A percentile compares a stretch with the other conserved stretches of the same genome.
Conservation (phyloP, 352 stramenopile genomes). For the Pythium dissotocum region DNA sequence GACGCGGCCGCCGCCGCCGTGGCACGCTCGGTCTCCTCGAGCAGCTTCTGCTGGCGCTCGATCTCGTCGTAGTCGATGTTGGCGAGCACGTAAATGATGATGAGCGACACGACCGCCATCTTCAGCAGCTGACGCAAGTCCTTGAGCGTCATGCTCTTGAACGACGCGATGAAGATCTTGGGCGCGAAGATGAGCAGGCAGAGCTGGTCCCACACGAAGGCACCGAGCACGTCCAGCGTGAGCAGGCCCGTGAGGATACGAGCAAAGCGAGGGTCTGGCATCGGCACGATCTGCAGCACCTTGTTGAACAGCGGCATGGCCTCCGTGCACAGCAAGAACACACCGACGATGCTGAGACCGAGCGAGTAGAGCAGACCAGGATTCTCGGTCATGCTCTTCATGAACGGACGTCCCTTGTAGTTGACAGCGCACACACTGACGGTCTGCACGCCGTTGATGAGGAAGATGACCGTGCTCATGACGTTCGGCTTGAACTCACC, state of each 20-base stretch:
- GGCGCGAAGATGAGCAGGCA: conserved; percentile 84
- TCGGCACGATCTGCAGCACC: conserved; percentile 91
- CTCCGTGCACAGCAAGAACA: conserved; percentile 92
- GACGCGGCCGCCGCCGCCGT: conserved; percentile 20
- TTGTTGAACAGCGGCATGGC: conserved; percentile 92
- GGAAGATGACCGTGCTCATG: conserved; percentile 98
- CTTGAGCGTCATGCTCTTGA: conserved; percentile 74
- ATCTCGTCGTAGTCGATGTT: conserved; percentile 92
- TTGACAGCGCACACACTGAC: conserved; percentile 99
- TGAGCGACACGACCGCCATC: conserved; percentile 79
- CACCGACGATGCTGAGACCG: conserved; percentile 79
- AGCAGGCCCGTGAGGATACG: conserved; percentile 80
- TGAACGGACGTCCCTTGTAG: conserved; percentile 98
- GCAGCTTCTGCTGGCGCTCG: conserved; percentile 82
- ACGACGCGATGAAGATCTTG: conserved; percentile 84
- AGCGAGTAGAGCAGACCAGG: conserved; percentile 93
- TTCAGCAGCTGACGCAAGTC: conserved; percentile 83
- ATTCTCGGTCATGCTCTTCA: conserved; percentile 97
- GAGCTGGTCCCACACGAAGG: conserved; percentile 86
- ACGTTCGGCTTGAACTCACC: conserved; percentile 97
- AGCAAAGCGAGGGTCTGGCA: conserved; percentile 86
- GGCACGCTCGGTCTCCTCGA: conserved; percentile 52
- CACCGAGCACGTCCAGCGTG: conserved; percentile 82
- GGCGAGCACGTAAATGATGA: conserved; percentile 85
- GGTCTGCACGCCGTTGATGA: conserved; percentile 93